These are phyloP conservation scores for Podospora anserina DNA, from an alignment of 495 filamentous ascomycete genomes.

Conservation along the genomic window DNA sequence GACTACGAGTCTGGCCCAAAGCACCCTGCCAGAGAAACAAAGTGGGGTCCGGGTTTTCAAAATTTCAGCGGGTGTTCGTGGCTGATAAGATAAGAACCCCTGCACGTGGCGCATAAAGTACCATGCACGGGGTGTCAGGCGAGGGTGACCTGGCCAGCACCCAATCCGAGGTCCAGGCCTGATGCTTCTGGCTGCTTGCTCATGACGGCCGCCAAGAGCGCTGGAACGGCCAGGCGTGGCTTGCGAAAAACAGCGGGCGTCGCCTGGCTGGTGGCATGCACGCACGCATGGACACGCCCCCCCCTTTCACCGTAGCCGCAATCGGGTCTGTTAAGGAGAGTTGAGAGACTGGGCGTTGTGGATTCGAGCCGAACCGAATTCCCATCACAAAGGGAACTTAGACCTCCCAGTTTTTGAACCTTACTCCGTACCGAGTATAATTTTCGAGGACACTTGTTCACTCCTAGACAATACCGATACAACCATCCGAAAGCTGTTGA, in stretches of 20 bases:
- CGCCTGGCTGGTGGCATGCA: neutral
- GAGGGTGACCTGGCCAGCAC: neutral
- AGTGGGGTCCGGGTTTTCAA: neutral
- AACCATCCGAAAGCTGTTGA: neutral
- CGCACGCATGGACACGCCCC: neutral
- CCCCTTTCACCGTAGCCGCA: slow-evolving; percentile 8
- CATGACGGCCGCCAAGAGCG: slow-evolving; percentile 35
- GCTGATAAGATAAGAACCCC: neutral
- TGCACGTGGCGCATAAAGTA: neutral
- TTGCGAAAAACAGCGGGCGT: slow-evolving; percentile 19
- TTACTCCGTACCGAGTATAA: neutral
- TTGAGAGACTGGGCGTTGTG: neutral
- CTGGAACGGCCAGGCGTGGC: slow-evolving; percentile 13
- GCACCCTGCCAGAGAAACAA: neutral
- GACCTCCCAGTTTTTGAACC: neutral
- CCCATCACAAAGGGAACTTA: slow-evolving; percentile 13
- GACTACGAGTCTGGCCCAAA: neutral
- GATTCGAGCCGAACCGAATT: slow-evolving; percentile 2
- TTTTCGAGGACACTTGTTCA: slow-evolving; percentile 4
- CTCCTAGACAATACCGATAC: neutral
- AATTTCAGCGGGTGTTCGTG: slow-evolving; percentile 5
- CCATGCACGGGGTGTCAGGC: neutral
- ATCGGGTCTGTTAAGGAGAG: slow-evolving; percentile 8
- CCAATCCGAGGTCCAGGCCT: neutral
- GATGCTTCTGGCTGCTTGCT: neutral